A percentile compares a stretch with the other conserved stretches of the same genome.
Evolutionary conservation across 1,284 basidiomycete genomes (phyloP).

Genomic region (Boletus semigastroideus): DNA sequence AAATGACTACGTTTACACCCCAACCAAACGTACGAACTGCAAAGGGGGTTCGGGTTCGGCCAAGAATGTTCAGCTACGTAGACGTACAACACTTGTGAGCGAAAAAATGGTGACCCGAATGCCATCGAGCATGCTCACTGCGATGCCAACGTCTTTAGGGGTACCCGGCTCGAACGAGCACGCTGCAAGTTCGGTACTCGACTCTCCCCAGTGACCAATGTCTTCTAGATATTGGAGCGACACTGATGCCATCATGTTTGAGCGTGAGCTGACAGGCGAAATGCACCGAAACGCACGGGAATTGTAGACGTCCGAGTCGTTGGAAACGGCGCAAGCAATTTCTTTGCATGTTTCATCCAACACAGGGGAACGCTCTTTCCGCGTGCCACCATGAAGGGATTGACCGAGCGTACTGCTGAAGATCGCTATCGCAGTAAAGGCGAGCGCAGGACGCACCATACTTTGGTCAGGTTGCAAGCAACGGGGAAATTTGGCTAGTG

Average conservation of each 20-base stretch:
- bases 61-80: slow-evolving; percentile 12
- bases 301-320: slow-evolving; percentile 19
- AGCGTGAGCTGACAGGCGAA: background rate
- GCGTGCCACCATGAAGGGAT: background rate
- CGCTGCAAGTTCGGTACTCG: slow-evolving; percentile 40
- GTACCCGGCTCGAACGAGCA: slow-evolving; percentile 55
- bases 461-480: background rate
- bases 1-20: background rate
- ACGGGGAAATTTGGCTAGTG: too few relatives aligned
- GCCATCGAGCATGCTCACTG: slow-evolving; percentile 33
- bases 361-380: background rate
- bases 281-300: background rate
- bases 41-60: slow-evolving; percentile 7
- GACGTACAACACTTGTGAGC: background rate
- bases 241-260: background rate
- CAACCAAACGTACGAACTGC: slow-evolving; percentile 4
- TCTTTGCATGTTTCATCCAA: background rate
- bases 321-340: slow-evolving; percentile 9
- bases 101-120: background rate
- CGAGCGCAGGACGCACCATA: background rate
- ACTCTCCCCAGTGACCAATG: slow-evolving; percentile 46
- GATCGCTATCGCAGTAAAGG: background rate
- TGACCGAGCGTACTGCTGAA: background rate
- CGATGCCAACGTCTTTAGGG: slow-evolving; percentile 42
- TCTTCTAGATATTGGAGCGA: slow-evolving; percentile 36